Evolutionary conservation across 2,329 filamentous ascomycete species (phyloP), one percentile per base, ranked within the genome.

Genomic region (Aureobasidium sp.): DNA sequence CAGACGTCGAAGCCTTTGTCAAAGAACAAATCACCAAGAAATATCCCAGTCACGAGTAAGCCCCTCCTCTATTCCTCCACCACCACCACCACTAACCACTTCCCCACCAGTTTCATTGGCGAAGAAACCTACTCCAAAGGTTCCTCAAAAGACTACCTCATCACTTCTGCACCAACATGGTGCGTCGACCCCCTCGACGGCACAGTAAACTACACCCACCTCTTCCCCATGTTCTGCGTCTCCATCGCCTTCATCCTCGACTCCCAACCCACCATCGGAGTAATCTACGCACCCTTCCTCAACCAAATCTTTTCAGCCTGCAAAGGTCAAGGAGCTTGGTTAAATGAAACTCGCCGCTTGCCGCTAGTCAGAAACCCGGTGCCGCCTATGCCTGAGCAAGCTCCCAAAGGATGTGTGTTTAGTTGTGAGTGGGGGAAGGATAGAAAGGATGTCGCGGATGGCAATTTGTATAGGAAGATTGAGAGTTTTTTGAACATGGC

Each of bases 351-450:
- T 0, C 82, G 82, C 63, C 78, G 70, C 3, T 77, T 91, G 13
- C 89, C 88, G 0, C 76, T 91, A 3, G 74, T 89, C 15, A 79
- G 79, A 41, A 81, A 81, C 57, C 86, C 86, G 0, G 77, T 85
- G 30, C 83, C 86, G 2, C 81, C 86, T 0, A 76, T 91, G 72
- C 87, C 87, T 0, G 71, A 73, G 16, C 78, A 81, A 29, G 87
- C 88, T 0, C 89, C 88, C 0, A 82, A 81, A 44, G 85, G 84
- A 1, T 91, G 89, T 67, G 80, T 89, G 11, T 88, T 91, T 68
- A 82, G 84, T 0, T 91, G 87, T 68, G 88, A 91, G 70, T 91
- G 88, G 88, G 89, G 89, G 0, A 91, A 91, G 72, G 88, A 91
- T 67, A 79, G 89, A 21, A 78, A 83, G 62, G 88, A 91, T 70